Conservation (phyloP, 139 green algal species). For the Tetraselmis chui region DNA sequence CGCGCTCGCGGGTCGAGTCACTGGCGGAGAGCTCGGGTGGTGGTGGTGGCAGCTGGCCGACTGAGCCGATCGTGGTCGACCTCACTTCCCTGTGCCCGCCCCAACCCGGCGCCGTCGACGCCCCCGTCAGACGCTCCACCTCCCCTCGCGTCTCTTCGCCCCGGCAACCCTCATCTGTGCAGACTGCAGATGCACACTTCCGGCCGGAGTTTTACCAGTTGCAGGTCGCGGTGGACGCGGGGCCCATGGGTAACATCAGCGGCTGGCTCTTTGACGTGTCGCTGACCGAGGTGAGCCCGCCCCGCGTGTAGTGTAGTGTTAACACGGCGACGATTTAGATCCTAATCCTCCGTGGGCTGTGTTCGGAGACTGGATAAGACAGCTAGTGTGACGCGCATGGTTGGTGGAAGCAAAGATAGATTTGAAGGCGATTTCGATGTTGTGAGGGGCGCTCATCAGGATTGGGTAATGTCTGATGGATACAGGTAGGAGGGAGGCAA, state of each 20-base stretch:
- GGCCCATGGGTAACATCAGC: neutral
- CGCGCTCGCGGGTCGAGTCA: neutral
- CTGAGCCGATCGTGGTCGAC: neutral
- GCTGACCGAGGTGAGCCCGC: neutral
- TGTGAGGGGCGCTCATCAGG: too few relatives aligned
- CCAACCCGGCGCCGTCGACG: neutral
- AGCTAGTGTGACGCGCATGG: too few relatives aligned
- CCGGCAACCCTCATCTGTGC: too few relatives aligned
- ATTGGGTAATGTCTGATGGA: too few relatives aligned
- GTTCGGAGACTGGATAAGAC: too few relatives aligned
- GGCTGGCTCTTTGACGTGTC: neutral
- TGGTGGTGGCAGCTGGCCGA: too few relatives aligned
- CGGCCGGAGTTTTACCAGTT: neutral
- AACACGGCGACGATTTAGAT: too few relatives aligned
- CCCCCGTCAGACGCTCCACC: neutral
- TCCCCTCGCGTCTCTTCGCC: neutral
- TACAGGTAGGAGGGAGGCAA: neutral
- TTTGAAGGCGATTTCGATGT: too few relatives aligned
- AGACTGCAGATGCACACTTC: neutral
- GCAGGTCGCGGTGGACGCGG: neutral
- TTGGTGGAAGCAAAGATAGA: too few relatives aligned
- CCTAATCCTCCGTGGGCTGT: too few relatives aligned
- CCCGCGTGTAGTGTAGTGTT: too few relatives aligned
- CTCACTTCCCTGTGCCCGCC: neutral
- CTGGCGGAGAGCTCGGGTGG: neutral